Conservation (phyloP, 2,329 filamentous ascomycete genomes). For the Hymenotorrendiella dingleyae region DNA sequence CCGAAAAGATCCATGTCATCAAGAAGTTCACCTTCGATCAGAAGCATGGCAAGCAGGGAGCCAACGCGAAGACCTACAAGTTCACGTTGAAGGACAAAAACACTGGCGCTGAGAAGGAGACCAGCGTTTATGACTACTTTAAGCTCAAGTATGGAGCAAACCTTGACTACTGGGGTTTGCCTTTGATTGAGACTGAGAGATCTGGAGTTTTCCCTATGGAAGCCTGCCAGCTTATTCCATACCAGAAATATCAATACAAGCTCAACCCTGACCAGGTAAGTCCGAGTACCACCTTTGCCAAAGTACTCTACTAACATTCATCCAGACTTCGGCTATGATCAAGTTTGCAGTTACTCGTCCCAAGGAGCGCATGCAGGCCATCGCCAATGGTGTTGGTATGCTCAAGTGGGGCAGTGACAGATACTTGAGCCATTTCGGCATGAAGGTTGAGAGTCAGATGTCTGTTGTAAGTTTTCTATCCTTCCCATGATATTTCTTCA, state of each 20-base stretch:
- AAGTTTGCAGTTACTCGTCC: conserved; percentile 84
- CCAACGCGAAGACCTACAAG: conserved; percentile 43
- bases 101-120: conserved; percentile 36
- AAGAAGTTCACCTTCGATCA: conserved; percentile 41
- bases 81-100: conserved; percentile 44
- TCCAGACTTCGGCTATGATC: conserved; percentile 80
- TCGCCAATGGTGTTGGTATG: conserved; percentile 60
- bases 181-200: conserved; percentile 52
- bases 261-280: conserved; percentile 43
- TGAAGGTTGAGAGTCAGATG: conserved; percentile 61
- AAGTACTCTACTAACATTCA: conserved; percentile 12
- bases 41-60: conserved; percentile 40
- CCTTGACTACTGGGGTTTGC: conserved; percentile 43
- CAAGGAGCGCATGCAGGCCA: conserved; percentile 57
- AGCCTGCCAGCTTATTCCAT: conserved; percentile 43
- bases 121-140: conserved; percentile 50
- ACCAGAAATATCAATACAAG: conserved; percentile 60
- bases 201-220: conserved; percentile 57
- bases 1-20: conserved; percentile 46
- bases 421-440: conserved; percentile 65
- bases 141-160: conserved; percentile 45
- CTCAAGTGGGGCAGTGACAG: conserved; percentile 65
- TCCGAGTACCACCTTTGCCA: too few relatives aligned
- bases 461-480: conserved; percentile 38
- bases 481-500: background rate